Base-by-base conservation (phyloP, 495 filamentous ascomycete species). In the Lentithecium fluviatile region DNA sequence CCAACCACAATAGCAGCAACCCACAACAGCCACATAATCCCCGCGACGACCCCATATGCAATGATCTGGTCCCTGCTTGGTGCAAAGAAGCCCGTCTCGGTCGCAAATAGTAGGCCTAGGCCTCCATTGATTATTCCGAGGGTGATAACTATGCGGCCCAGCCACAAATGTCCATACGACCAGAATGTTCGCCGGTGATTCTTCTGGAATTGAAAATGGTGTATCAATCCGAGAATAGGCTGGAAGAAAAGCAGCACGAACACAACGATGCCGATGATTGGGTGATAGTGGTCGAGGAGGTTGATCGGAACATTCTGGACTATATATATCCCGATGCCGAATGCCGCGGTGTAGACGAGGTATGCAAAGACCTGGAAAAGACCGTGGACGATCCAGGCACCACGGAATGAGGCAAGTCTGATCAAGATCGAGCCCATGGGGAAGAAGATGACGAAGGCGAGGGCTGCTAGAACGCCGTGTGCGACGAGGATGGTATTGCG, bases 341-440 rank as follows among this genome's bases (percentile, higher is more conserved):
- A 67, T 1, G 71, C 74, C 15, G 64, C 67, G 32, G 72, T 70
- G 54, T 65, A 76, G 17, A 73, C 13, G 17, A 70, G 5, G 49
- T 71, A 75, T 12, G 69, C 69, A 48, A 76, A 59, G 26, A 69
- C 52, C 53, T 76, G 74, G 56, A 73, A 69, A 23, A 60, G 52
- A n/a, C 66, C 73, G 56, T 76, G 74, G 38, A 76, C 47, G 59
- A 69, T 68, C 43, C 71, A 62, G 3, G 77, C 71, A 10, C 71
- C 67, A 11, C 59, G 65, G 60, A 75, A 76, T 23, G 52, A 69
- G 13, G 79, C 63, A 0, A 82, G 34, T 32, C 76, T 71, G 26
- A 82, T 70, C 43, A 73, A 43, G 60, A 80, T 73, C 8, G 70
- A 74, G 40, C 75, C 77, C 10, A 76, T 54, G 36, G 77, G 82